phyloP scores from a whole-genome alignment of 345 rosid species.

The Moricandia arvensis region DNA sequence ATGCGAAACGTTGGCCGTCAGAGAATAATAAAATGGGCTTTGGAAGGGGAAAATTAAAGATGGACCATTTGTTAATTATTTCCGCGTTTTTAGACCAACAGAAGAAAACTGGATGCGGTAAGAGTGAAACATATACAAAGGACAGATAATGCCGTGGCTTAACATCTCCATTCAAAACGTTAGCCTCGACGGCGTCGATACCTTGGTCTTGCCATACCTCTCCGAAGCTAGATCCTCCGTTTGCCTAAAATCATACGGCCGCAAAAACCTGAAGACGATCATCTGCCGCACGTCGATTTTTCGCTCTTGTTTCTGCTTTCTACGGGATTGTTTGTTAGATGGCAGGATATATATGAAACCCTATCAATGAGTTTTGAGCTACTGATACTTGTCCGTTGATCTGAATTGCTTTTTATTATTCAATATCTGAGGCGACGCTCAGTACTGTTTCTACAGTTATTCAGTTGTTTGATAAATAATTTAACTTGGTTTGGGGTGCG shows the following conservation, averaged over 20 bases:
- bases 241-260: conserved; percentile 73
- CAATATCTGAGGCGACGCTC: background rate
- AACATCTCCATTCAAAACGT: conserved; percentile 82
- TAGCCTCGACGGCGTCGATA: conserved; percentile 69
- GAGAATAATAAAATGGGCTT: background rate
- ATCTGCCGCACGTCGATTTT: too few species aligned
- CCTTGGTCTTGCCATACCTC: conserved; percentile 69
- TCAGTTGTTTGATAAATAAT: background rate
- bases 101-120: background rate
- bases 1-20: background rate
- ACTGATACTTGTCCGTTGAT: background rate
- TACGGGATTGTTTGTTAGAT: background rate
- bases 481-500: background rate
- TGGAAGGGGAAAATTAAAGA: background rate
- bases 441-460: background rate
- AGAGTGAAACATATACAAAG: background rate
- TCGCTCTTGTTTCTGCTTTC: background rate
- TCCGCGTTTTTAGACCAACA: background rate
- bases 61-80: background rate
- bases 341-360: background rate
- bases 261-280: conserved; percentile 82
- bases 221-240: conserved; percentile 70
- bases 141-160: conserved; percentile 79
- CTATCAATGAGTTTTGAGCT: background rate
- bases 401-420: background rate